phyloP scores from a whole-genome alignment of 31 red algal genomes.

The Porphyra umbilicalis region DNA sequence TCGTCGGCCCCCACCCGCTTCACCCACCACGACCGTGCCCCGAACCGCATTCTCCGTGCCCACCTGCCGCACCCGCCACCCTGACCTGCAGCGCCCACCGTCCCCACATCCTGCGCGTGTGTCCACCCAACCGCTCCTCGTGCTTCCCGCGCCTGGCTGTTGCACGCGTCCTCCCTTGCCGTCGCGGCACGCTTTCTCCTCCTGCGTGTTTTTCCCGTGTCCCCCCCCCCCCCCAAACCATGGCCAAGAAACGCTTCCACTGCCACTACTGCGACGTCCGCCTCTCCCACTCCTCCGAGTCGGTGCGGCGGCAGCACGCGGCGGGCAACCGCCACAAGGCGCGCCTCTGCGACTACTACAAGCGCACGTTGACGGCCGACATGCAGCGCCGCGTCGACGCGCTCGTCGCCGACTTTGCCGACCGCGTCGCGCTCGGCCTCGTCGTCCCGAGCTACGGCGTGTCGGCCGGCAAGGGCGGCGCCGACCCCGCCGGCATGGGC shows the following conservation, averaged over 20 bases:
- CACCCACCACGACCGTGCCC: too few relatives aligned
- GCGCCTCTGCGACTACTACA: neutral
- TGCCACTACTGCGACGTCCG: constrained; percentile 1
- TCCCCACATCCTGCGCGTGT: too few relatives aligned
- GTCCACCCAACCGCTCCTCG: too few relatives aligned
- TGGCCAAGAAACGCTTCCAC: neutral
- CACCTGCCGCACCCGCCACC: too few relatives aligned
- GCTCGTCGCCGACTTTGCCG: neutral
- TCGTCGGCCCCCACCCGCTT: too few relatives aligned
- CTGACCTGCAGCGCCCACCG: too few relatives aligned
- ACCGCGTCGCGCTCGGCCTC: neutral
- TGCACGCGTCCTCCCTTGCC: too few relatives aligned
- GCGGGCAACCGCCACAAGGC: neutral
- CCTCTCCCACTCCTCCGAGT: neutral
- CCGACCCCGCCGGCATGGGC: neutral
- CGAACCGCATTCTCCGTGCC: too few relatives aligned
- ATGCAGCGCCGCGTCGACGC: neutral
- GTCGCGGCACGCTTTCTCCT: too few relatives aligned
- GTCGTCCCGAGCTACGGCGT: neutral
- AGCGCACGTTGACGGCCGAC: neutral
- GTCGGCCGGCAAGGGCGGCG: neutral
- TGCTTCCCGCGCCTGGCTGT: too few relatives aligned
- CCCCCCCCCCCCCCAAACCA: neutral
- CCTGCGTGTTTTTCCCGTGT: neutral
- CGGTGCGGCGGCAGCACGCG: constrained; percentile 1